Evolutionary conservation across 2,329 filamentous ascomycete species (phyloP).

Genomic region (Talaromyces sp.): DNA sequence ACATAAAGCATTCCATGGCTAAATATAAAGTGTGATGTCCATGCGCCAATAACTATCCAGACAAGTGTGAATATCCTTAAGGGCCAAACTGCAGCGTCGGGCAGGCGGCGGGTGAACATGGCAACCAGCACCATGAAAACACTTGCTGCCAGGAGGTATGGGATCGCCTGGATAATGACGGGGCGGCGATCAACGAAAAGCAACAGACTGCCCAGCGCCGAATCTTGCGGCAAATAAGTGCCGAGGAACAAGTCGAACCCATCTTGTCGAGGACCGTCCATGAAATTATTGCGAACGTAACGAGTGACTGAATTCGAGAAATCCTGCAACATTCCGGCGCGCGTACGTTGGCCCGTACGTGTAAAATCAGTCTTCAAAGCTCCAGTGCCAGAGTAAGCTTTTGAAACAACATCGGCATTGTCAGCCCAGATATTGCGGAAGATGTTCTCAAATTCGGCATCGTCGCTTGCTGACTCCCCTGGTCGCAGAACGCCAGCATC

Average conservation of each 20-base stretch:
- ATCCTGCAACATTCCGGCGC: constrained; percentile 79
- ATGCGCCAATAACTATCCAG: constrained; percentile 67
- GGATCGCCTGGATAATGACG: constrained; percentile 84
- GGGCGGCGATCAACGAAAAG: constrained; percentile 84
- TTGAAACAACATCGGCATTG: constrained; percentile 93
- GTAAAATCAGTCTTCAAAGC: constrained; percentile 98
- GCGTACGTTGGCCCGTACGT: constrained; percentile 84
- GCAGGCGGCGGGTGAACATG: constrained; percentile 66
- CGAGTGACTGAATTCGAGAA: constrained; percentile 82
- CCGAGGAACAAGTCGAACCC: constrained; percentile 93
- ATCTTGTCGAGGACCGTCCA: constrained; percentile 90
- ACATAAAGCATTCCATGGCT: constrained; percentile 91
- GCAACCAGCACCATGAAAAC: constrained; percentile 78
- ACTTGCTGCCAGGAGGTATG: constrained; percentile 83
- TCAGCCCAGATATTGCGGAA: constrained; percentile 99
- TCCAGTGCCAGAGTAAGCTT: constrained; percentile 89
- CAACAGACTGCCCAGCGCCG: constrained; percentile 66
- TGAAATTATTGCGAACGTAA: constrained; percentile 91
- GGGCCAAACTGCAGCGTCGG: constrained; percentile 74
- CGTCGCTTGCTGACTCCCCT: constrained; percentile 75
- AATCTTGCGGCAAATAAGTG: constrained; percentile 71
- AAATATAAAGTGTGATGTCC: constrained; percentile 73
- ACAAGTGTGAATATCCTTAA: constrained; percentile 77
- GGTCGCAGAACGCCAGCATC: constrained; percentile 75
- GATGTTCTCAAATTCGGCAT: constrained; percentile 77